Conservation (phyloP, 495 filamentous ascomycete species). For the Penicillium flavigenum region DNA sequence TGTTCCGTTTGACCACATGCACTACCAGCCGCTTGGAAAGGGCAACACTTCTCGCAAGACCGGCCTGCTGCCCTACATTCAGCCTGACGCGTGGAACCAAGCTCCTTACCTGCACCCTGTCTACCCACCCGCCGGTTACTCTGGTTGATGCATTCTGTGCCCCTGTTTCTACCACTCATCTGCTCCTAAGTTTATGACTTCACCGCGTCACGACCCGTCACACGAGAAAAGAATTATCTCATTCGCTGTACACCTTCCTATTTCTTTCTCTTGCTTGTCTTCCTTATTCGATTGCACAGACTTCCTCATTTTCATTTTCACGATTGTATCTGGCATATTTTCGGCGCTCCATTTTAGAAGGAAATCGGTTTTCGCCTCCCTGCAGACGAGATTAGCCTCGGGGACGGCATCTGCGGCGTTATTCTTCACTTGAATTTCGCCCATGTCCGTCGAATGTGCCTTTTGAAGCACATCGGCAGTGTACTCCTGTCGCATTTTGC, state of each 20-base stretch:
- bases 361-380: constrained; percentile 17
- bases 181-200: constrained; percentile 19
- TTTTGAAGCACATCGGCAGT: background rate
- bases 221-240: constrained; percentile 22
- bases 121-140: constrained; percentile 42
- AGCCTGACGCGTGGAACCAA: constrained; percentile 49
- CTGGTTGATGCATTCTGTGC: constrained; percentile 19
- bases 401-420: constrained; percentile 30
- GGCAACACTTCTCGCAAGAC: constrained; percentile 70
- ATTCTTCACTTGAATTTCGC: constrained; percentile 7
- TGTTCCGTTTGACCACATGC: constrained; percentile 78
- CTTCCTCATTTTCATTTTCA: constrained; percentile 12
- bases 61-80: constrained; percentile 76
- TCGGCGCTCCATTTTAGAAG: constrained; percentile 39
- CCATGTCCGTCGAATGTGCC: background rate
- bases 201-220: constrained; percentile 21
- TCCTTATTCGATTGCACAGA: constrained; percentile 20
- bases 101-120: constrained; percentile 31
- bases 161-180: constrained; percentile 9
- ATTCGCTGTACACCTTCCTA: constrained; percentile 33
- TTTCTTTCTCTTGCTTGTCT: constrained; percentile 8
- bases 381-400: background rate
- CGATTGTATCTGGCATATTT: constrained; percentile 30
- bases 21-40: constrained; percentile 88
- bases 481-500: constrained; percentile 31